phyloP scores from a whole-genome alignment of 768 basidiomycete genomes.

The Amanita inopinata region DNA sequence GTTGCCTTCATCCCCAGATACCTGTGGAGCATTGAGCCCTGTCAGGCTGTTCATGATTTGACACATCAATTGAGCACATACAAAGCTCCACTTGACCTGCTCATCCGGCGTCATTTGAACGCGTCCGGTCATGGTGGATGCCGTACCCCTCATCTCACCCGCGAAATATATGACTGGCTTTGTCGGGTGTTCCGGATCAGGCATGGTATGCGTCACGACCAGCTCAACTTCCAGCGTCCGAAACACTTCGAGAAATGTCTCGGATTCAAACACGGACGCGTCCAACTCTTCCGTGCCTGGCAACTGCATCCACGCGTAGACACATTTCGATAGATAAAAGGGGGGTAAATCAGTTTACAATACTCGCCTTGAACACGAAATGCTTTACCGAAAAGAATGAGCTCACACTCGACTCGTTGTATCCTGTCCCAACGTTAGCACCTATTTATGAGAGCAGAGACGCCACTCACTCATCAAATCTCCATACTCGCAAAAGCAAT shows the following conservation, averaged over 20 bases:
- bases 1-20: constrained; percentile 40
- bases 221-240: constrained; percentile 39
- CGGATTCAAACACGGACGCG: constrained; percentile 37
- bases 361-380: too few species aligned
- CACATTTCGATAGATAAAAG: too few species aligned
- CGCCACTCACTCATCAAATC: constrained; percentile 47
- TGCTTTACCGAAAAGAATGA: constrained; percentile 1
- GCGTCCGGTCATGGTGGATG: constrained; percentile 40
- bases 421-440: constrained; percentile 27
- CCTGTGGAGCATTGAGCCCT: constrained; percentile 12
- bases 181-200: constrained; percentile 37
- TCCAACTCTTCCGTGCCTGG: constrained; percentile 26
- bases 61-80: constrained; percentile 24
- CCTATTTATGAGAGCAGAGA: not conserved
- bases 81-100: constrained; percentile 56
- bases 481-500: constrained; percentile 61
- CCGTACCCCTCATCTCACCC: constrained; percentile 38
- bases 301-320: not conserved
- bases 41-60: constrained; percentile 10
- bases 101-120: constrained; percentile 49
- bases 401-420: constrained; percentile 32
- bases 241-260: constrained; percentile 42
- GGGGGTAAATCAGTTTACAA: too few species aligned
- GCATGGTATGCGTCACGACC: constrained; percentile 27
- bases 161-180: constrained; percentile 44